Evolutionary conservation across 176 grass and related monocot genomes (phyloP).

Genomic region (Bromus sterilis): DNA sequence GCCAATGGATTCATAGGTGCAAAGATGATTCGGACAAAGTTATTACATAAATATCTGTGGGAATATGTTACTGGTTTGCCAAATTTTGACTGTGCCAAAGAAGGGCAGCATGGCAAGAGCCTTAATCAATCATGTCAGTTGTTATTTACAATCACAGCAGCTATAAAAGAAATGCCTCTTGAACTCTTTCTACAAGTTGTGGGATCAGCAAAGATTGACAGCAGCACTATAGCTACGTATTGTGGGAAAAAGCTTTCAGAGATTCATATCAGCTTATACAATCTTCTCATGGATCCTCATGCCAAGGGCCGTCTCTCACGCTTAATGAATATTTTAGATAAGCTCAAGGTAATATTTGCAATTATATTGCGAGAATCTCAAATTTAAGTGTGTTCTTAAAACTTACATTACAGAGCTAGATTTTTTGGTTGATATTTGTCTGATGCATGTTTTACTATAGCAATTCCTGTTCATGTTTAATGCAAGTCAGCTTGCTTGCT

Average conservation of each 20-base stretch:
- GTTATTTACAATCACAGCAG: conserved; percentile 73
- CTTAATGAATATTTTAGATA: conserved; percentile 70
- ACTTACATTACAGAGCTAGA: neutral
- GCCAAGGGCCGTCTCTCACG: conserved; percentile 64
- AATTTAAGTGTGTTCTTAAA: neutral
- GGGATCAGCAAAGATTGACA: conserved; percentile 83
- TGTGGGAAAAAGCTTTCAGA: conserved; percentile 48
- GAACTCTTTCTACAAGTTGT: conserved; percentile 94
- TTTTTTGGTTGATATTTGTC: neutral
- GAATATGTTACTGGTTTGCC: conserved; percentile 47
- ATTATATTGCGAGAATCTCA: neutral
- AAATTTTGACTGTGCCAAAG: conserved; percentile 36
- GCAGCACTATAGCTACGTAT: conserved; percentile 46
- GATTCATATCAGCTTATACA: conserved; percentile 56
- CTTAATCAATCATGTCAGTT: conserved; percentile 33
- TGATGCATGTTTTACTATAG: neutral
- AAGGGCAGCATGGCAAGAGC: conserved; percentile 28
- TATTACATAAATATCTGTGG: conserved; percentile 88
- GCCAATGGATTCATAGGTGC: conserved; percentile 78
- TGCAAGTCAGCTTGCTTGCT: conserved; percentile 1
- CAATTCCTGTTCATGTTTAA: neutral
- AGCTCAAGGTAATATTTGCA: conserved; percentile 58
- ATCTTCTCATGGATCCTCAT: conserved; percentile 47
- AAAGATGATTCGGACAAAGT: conserved; percentile 82
- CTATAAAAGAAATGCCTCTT: conserved; percentile 78